Percentiles rank a stretch among this genome's conserved stretches.
Conservation (phyloP, 495 filamentous ascomycete species). For the Xylaria sp. region DNA sequence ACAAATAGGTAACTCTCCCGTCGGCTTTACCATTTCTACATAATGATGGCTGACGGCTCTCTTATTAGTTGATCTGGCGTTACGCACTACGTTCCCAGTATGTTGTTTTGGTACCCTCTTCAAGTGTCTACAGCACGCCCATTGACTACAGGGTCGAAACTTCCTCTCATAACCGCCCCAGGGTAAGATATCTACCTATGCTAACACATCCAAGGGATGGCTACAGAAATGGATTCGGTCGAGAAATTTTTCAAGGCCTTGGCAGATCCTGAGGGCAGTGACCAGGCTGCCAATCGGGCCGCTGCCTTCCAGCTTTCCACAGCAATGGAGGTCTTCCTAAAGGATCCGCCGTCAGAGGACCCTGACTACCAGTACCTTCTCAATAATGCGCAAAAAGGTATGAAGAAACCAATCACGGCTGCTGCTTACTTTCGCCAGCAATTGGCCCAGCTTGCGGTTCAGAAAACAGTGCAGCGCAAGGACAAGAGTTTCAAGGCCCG, state of each 20-base stretch:
- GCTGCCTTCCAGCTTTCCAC: neutral
- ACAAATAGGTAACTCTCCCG: neutral
- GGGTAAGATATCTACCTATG: neutral
- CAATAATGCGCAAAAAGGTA: neutral
- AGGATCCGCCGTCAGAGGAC: conserved; percentile 14
- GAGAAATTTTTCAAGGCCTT: conserved; percentile 15
- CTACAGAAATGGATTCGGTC: conserved; percentile 9
- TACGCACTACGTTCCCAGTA: neutral
- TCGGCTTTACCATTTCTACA: neutral
- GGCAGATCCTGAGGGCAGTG: neutral
- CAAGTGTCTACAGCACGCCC: neutral
- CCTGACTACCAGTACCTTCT: conserved; percentile 19
- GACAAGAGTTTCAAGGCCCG: conserved; percentile 23
- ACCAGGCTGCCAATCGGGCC: neutral
- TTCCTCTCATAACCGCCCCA: neutral
- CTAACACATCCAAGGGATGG: neutral
- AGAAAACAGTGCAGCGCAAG: conserved; percentile 6
- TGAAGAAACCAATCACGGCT: neutral
- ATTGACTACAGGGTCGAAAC: neutral
- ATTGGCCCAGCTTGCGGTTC: conserved; percentile 4
- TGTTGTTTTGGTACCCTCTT: neutral
- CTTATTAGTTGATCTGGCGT: neutral
- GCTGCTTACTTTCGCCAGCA: conserved; percentile 22
- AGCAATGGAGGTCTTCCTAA: neutral
- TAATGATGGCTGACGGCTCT: neutral